Evolutionary conservation across 768 basidiomycete species (phyloP).

Genomic region (Coprinopsis marcescibilis): DNA sequence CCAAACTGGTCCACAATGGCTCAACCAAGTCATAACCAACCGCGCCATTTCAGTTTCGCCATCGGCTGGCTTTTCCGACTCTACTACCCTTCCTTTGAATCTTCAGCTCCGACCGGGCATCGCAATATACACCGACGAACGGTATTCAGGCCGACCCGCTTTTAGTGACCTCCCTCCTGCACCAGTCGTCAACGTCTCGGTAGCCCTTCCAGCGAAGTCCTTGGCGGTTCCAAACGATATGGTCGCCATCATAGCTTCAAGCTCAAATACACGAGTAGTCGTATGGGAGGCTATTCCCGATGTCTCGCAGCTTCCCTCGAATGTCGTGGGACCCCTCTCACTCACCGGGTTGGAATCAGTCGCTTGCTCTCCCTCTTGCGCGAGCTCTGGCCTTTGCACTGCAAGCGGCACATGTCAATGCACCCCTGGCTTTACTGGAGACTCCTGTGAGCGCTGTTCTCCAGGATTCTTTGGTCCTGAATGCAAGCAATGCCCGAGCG

Average conservation of each 20-base stretch:
- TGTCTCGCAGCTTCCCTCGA: conserved; percentile 56
- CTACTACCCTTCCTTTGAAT: conserved; percentile 59
- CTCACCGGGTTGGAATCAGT: conserved; percentile 57
- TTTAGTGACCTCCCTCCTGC: conserved; percentile 54
- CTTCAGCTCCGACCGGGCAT: conserved; percentile 64
- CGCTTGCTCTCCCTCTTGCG: conserved; percentile 70
- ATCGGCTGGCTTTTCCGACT: conserved; percentile 59
- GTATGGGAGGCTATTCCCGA: conserved; percentile 82
- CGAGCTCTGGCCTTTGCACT: conserved; percentile 68
- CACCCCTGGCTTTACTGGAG: conserved; percentile 66
- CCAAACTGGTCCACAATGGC: conserved; percentile 64
- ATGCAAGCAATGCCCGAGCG: conserved; percentile 65
- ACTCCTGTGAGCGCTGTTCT: conserved; percentile 75
- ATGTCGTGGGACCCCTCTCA: conserved; percentile 42
- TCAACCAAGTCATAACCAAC: conserved; percentile 62
- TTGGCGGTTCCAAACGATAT: conserved; percentile 61
- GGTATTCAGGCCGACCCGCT: conserved; percentile 61
- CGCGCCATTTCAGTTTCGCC: conserved; percentile 53
- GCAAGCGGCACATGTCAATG: conserved; percentile 68
- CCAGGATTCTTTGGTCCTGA: conserved; percentile 69
- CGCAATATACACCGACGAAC: conserved; percentile 52
- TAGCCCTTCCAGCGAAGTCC: conserved; percentile 49
- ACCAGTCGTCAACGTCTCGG: conserved; percentile 41
- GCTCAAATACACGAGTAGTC: conserved; percentile 54
- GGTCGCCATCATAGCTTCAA: conserved; percentile 27